Conservation (phyloP, 176 grass and related monocot species). For the Carex kokanica region DNA sequence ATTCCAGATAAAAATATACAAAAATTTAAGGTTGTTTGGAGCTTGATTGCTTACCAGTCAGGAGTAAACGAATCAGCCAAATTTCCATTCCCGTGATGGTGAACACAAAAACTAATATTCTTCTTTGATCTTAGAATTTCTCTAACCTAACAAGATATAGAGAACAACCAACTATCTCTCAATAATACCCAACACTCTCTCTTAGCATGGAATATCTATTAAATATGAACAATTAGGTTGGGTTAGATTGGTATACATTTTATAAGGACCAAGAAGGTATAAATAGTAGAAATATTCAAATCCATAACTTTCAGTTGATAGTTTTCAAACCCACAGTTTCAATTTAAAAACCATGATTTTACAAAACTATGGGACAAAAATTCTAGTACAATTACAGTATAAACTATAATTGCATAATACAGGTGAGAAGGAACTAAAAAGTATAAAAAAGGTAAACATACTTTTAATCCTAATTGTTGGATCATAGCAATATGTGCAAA, state of each 20-base stretch:
- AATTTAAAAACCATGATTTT: not conserved
- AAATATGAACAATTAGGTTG: not conserved
- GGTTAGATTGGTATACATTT: not conserved
- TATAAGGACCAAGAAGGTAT: not conserved
- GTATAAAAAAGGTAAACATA: no score
- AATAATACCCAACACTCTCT: not conserved
- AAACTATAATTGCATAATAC: no score
- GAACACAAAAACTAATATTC: no score
- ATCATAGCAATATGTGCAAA: no score
- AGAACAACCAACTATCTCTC: not conserved
- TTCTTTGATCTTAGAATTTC: no score
- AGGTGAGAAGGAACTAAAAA: no score
- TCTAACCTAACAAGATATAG: no score
- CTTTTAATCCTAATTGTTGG: no score
- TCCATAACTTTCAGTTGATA: not conserved
- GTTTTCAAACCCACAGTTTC: not conserved
- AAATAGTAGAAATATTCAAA: not conserved
- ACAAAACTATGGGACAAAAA: no score
- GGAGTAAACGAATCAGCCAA: not conserved
- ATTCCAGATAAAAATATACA: not conserved
- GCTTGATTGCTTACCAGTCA: not conserved
- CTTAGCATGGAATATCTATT: not conserved
- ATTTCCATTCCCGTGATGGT: not conserved
- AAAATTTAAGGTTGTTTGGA: not conserved
- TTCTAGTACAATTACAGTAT: no score